Evolutionary conservation across 139 green algal species (phyloP), one percentile per base, ranked within the genome.

Genomic region (Chlorella vulgaris): DNA sequence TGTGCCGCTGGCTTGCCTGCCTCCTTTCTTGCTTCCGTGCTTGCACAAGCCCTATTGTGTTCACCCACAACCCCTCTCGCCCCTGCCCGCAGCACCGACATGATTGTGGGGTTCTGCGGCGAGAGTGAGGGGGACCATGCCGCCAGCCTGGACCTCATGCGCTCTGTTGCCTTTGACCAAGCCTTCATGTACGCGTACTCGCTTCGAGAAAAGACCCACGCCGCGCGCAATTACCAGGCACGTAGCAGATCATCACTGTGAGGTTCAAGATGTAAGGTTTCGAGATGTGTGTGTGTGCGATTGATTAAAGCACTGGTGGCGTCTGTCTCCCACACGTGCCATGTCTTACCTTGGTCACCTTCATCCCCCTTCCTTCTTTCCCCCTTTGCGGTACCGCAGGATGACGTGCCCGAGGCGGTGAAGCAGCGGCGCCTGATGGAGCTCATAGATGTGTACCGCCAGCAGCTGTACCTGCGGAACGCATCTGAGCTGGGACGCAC

Each of bases 111-210:
- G 18, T 98, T 98, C 84, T 98, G 94, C 70, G 93, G 92, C 0
- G 95, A 98, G 81, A 97, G 87, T 1, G 93, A 97, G 53, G 91
- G 89, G 26, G 95, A 98, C 53, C 94, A 98, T 42, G 40, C 43
- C 4, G 87, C 89, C 31, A 98, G 92, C 18, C 40, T 98, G 66
- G 87, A 91, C 38, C 86, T 98, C 22, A 84, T 98, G 87, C 61
- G 50, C 4, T 50, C 7, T 28, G 83, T 88, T 0, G 77, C 80
- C 13, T 98, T 92, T 76, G 93, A 97, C 47, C 85, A 91, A 74
- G 95, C 91, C 7, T 98, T 96, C 81, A 81, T 98, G 81, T 98
- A 98, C 85, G 90, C 91, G 22, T 98, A 98, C 91, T 91, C 78
- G 36, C 29, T 89, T 55, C 85, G 95, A 1, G 90, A 94, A 13